Evolutionary conservation across 2,329 filamentous ascomycete species (phyloP), one percentile per base, ranked within the genome.

Genomic region (Botrytis pseudocinerea): DNA sequence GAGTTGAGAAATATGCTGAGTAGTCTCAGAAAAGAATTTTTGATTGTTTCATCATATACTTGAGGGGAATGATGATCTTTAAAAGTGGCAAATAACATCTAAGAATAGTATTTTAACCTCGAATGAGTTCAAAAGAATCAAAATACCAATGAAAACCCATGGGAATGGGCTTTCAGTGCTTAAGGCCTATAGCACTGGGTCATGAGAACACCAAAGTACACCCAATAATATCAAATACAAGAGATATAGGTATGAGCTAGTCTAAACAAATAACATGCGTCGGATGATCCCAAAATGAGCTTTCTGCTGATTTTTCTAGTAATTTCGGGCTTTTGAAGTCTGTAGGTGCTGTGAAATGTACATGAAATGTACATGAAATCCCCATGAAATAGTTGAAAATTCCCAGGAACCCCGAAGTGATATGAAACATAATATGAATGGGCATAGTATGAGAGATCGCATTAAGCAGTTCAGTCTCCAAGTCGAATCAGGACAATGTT

Each of bases 201-300:
- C 18, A 7, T 40, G 0, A n/a, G 4, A 40, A 4, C 6, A 25
- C 7, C 12, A n/a, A 40, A n/a, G 1, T 25, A 40, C 1, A 40
- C 60, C 35, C 0, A 20, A 40, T n/a, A 16, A 2, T 22, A 0
- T 1, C 12, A 25, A n/a, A 44, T 28, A 22, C 9, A 7, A 0
- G 1, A 1, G 7, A 28, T 28, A 12, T 1, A 42, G 25, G 7
- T 2, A 20, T 20, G 0, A 20, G 0, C 7, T 8, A 9, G 4
- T 16, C n/a, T 12, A 63, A 9, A 20, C 20, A 9, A 28, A 22
- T 28, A 14, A 16, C 1, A 63, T 1, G n/a, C 7, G 9, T 22
- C 35, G 7, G 18, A 51, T 25, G 22, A n/a, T 3, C 4, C 12
- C 14, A 16, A 5, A 12, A 10, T 25, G 6, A 25, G 3, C 20